Percentiles rank a stretch among this genome's conserved stretches.
Evolutionary conservation across 352 stramenopile genomes (phyloP).

Genomic region (Thalassiosira hispida): DNA sequence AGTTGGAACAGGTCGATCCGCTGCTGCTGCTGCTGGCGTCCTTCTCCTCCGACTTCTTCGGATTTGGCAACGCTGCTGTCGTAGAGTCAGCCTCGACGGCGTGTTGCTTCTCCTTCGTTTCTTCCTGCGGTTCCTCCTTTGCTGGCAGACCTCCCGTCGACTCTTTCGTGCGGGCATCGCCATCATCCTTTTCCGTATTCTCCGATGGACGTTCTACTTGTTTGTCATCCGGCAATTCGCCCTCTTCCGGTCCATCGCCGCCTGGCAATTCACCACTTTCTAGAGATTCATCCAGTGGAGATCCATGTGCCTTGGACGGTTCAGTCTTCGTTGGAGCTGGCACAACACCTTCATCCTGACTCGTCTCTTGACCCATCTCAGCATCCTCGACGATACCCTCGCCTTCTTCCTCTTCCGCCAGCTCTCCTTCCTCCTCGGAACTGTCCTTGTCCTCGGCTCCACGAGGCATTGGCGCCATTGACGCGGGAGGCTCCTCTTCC

Average conservation of each 20-base stretch:
- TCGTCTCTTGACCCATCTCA: not conserved
- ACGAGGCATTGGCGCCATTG: not conserved
- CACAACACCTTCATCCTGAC: too few species aligned
- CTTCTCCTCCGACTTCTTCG: not conserved
- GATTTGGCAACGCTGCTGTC: not conserved
- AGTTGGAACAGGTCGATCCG: conserved; percentile 37
- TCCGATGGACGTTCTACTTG: not conserved
- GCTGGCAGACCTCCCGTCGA: too few species aligned
- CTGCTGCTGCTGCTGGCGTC: not conserved
- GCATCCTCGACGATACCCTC: not conserved
- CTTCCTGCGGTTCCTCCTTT: not conserved
- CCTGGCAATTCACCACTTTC: too few species aligned
- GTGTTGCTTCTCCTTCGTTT: too few species aligned
- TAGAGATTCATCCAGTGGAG: not conserved
- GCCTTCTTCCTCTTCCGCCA: conserved; percentile 8
- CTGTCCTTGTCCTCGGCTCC: not conserved
- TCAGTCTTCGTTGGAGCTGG: not conserved
- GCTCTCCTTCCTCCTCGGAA: conserved; percentile 15
- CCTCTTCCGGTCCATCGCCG: not conserved
- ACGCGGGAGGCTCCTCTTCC: too few species aligned
- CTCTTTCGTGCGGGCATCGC: not conserved
- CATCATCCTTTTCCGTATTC: not conserved
- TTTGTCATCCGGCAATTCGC: not conserved
- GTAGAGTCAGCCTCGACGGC: too few species aligned
- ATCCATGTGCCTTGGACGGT: not conserved